These are phyloP conservation scores for Protoeuglena noctilucae DNA, from an alignment of 139 green algal species.

Conservation along the genomic window DNA sequence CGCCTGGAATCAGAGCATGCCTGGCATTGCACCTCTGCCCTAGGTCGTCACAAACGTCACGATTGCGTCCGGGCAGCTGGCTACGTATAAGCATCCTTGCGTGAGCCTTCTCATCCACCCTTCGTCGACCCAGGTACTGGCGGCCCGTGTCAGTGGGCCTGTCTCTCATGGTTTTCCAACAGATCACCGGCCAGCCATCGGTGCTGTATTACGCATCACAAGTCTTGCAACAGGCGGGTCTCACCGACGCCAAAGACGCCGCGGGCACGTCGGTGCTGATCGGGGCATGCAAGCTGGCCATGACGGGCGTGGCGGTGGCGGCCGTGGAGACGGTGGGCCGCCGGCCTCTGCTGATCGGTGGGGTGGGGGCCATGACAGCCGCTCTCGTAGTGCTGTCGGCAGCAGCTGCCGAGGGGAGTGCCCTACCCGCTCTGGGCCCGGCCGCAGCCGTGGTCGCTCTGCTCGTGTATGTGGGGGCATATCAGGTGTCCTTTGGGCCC, in stretches of 20 bases:
- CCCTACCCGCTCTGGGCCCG: not conserved
- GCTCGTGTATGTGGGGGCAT: conserved; percentile 66
- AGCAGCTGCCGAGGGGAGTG: not conserved
- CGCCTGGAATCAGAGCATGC: too few species aligned
- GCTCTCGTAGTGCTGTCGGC: conserved; percentile 35
- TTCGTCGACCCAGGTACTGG: conserved; percentile 17
- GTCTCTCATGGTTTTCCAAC: conserved; percentile 66
- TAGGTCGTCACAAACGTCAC: too few species aligned
- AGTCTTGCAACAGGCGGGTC: conserved; percentile 24
- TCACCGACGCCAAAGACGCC: conserved; percentile 1
- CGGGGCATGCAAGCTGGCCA: conserved; percentile 75
- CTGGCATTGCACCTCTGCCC: too few species aligned
- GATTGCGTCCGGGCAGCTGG: too few species aligned
- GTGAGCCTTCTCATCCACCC: too few species aligned
- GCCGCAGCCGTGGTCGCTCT: conserved; percentile 33
- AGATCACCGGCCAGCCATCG: conserved; percentile 79
- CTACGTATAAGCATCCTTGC: too few species aligned
- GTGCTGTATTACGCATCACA: conserved; percentile 77
- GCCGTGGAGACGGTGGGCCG: conserved; percentile 57
- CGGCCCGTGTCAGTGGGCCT: conserved; percentile 37
- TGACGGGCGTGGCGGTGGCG: conserved; percentile 61
- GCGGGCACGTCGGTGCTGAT: conserved; percentile 47
- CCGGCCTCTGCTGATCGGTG: conserved; percentile 64
- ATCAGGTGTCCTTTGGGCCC: conserved; percentile 69
- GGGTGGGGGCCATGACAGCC: conserved; percentile 46